Percentiles rank a stretch among this genome's conserved stretches.
Conservation (phyloP, 179 eudicot species). For the Carnegiea gigantea region DNA sequence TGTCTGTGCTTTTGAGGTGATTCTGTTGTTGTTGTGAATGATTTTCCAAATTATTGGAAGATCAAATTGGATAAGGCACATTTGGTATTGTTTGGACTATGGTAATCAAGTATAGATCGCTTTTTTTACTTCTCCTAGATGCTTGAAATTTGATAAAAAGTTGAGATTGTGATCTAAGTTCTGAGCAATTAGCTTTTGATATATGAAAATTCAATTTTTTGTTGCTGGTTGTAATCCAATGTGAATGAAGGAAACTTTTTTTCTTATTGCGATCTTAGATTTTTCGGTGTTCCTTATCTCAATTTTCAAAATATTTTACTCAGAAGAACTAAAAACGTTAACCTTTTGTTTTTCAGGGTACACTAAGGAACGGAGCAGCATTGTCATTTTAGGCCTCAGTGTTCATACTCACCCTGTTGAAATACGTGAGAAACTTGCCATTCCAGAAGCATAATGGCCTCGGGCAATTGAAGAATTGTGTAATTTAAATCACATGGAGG, state of each 20-base stretch:
- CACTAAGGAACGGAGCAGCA: constrained; percentile 51
- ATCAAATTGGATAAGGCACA: neutral
- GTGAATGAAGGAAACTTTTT: neutral
- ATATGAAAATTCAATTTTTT: neutral
- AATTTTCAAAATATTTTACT: neutral
- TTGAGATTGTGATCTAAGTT: neutral
- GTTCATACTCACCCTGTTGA: constrained; percentile 47
- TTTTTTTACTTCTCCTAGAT: neutral
- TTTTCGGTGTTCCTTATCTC: neutral
- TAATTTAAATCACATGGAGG: constrained; percentile 51
- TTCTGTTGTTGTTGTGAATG: no score
- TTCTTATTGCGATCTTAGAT: neutral
- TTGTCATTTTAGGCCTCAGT: constrained; percentile 46
- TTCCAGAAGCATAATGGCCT: constrained; percentile 58
- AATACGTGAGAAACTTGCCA: constrained; percentile 50
- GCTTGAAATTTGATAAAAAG: neutral
- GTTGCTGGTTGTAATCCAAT: neutral
- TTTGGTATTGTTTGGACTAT: neutral
- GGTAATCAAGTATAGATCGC: neutral
- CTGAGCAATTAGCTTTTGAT: neutral
- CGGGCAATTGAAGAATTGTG: constrained; percentile 51
- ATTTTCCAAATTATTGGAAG: neutral
- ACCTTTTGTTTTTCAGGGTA: constrained; percentile 31
- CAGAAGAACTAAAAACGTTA: constrained; percentile 1
- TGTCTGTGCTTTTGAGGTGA: no score